Evolutionary conservation across 176 grass and related monocot species (phyloP), one percentile per base, ranked within the genome.

Genomic region (Bromus sterilis): DNA sequence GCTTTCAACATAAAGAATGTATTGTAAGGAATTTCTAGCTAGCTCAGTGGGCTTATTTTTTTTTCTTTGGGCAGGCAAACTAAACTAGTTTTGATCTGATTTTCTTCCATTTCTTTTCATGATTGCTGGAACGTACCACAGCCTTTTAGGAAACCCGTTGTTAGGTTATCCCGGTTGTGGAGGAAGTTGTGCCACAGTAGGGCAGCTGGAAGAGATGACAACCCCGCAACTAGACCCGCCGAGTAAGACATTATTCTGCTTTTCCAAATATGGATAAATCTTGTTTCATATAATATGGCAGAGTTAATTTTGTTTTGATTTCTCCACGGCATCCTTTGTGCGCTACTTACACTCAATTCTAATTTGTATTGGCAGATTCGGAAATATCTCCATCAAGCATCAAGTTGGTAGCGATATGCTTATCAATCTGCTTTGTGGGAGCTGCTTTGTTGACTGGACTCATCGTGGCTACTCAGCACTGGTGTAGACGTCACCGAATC

Each of bases 101-200:
- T 60, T 21, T 67, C 14, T 36, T 23, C 48, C 5, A 49, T 75
- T 39, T 82, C 6, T 41, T 82, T 26, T 55, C 78, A 61, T 78
- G 43, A n/a, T 13, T 78, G 31, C 42, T 37, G 64, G 39, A 80
- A 51, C 18, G 49, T n/a, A 48, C 44, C 4, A 21, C 80, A 97
- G 91, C 53, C 65, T 97, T 71, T 40, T 53, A 4, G 91, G 94
- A 59, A 97, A 97, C 71, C 86, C 89, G 16, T 30, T 89, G 74
- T 53, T 97, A 74, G 69, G 42, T 37, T 84, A 56, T 14, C 26
- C 44, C 12, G 69, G 66, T 36, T 76, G 79, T 29, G 79, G 43
- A 81, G 74, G 14, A 53, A 84, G 74, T 30, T 91, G 91, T 51
- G 78, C 76, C 24, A 68, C 48, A 16, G 81, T 43, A 28, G 9